Conservation (phyloP, 1,284 basidiomycete genomes). For the Ceratorhiza oryzae-sativae region DNA sequence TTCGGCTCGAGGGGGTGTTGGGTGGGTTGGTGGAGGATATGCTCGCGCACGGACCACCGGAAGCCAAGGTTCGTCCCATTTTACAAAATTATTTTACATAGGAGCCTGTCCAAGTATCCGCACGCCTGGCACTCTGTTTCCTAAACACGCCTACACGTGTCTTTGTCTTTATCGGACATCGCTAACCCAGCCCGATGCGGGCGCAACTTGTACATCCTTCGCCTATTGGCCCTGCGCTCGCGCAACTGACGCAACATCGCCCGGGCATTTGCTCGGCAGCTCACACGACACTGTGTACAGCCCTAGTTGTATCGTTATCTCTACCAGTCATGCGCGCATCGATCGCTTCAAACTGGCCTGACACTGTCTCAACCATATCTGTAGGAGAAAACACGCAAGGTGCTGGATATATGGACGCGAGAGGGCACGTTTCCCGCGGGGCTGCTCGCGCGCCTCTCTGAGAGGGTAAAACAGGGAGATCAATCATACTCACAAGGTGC, state of each 20-base stretch:
- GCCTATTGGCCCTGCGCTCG: not conserved
- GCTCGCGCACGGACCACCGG: slow-evolving; percentile 64
- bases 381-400: slow-evolving; percentile 94
- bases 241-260: slow-evolving; percentile 1
- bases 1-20: slow-evolving; percentile 85
- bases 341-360: not conserved
- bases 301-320: too few species aligned
- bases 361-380: slow-evolving; percentile 21
- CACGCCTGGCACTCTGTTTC: not conserved
- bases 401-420: slow-evolving; percentile 94
- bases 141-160: slow-evolving; percentile 5
- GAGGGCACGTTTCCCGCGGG: slow-evolving; percentile 80
- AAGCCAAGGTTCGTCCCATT: slow-evolving; percentile 79
- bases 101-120: slow-evolving; percentile 20
- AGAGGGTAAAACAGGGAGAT: slow-evolving; percentile 65
- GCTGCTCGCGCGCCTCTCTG: slow-evolving; percentile 70
- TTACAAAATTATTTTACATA: slow-evolving; percentile 25
- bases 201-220: not conserved
- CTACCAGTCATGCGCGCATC: not conserved
- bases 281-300: too few species aligned
- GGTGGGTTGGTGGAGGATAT: slow-evolving; percentile 86
- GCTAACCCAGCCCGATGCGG: slow-evolving; percentile 1
- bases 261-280: not conserved
- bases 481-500: slow-evolving; percentile 64
- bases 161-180: not conserved